These are phyloP conservation scores for Phytophthora ramorum DNA, from an alignment of 352 stramenopile species.

Conservation along the genomic window DNA sequence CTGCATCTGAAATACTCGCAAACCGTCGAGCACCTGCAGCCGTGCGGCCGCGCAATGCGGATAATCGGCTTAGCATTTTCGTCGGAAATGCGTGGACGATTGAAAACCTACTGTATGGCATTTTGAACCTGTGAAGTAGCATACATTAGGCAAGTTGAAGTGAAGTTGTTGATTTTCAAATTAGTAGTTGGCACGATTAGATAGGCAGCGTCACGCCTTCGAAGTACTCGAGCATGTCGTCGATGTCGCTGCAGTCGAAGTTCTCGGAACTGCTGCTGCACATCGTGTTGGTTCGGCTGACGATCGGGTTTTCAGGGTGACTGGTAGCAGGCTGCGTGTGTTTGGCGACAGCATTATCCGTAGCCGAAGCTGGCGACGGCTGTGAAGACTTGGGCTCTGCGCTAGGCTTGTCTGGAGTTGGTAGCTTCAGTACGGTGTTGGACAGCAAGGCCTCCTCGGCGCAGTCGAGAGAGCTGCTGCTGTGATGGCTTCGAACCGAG, in stretches of 20 bases:
- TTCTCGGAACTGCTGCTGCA: constrained; percentile 41
- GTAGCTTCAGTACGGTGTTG: constrained; percentile 22
- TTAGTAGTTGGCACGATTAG: constrained; percentile 27
- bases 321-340: neutral
- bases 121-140: constrained; percentile 3
- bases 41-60: neutral
- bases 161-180: constrained; percentile 1
- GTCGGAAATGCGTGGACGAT: constrained; percentile 9
- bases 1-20: constrained; percentile 4
- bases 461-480: constrained; percentile 5
- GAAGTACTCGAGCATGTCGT: constrained; percentile 84
- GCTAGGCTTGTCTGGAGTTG: constrained; percentile 17
- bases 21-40: constrained; percentile 24
- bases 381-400: constrained; percentile 10
- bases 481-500: constrained; percentile 20
- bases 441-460: constrained; percentile 24
- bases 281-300: constrained; percentile 23
- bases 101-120: constrained; percentile 3
- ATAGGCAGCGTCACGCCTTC: constrained; percentile 69
- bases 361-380: constrained; percentile 5
- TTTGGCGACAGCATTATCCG: constrained; percentile 3
- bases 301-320: constrained; percentile 1
- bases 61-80: constrained; percentile 25
- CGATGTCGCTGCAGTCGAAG: constrained; percentile 57
- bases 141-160: constrained; percentile 14